phyloP scores from a whole-genome alignment of 495 filamentous ascomycete species.

The Physcia stellaris region DNA sequence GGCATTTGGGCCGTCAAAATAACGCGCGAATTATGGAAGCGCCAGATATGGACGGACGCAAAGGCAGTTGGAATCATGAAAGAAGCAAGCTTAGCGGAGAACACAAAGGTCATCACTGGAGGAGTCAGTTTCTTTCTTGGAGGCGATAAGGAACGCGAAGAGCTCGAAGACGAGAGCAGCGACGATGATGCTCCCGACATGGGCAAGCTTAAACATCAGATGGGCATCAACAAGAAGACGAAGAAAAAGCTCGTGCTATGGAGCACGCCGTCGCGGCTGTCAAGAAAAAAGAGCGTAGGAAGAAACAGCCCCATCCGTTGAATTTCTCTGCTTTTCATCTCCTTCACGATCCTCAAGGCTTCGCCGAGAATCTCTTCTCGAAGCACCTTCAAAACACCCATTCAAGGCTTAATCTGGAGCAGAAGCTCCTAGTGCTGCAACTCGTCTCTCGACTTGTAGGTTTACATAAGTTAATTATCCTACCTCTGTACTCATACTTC shows the following conservation, averaged over 20 bases:
- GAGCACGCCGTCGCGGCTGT: constrained; percentile 66
- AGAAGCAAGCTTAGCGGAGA: constrained; percentile 66
- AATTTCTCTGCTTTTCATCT: constrained; percentile 99
- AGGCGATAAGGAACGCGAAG: constrained; percentile 86
- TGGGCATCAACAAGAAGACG: constrained; percentile 87
- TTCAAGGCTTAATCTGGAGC: constrained; percentile 78
- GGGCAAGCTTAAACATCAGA: constrained; percentile 66
- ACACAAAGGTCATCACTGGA: constrained; percentile 78
- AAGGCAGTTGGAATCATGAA: constrained; percentile 92
- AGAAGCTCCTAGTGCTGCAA: constrained; percentile 76
- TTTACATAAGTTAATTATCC: constrained; percentile 76
- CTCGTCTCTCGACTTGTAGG: constrained; percentile 83
- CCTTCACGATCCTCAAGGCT: constrained; percentile 88
- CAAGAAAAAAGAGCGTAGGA: constrained; percentile 75
- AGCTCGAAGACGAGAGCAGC: constrained; percentile 76
- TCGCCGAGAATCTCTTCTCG: constrained; percentile 78
- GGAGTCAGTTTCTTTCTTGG: constrained; percentile 92
- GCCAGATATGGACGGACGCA: constrained; percentile 77
- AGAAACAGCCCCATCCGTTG: constrained; percentile 68
- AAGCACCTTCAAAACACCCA: constrained; percentile 83
- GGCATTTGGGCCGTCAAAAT: constrained; percentile 90
- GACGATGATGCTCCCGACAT: constrained; percentile 71
- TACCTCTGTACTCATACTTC: constrained; percentile 78
- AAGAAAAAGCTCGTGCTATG: constrained; percentile 66
- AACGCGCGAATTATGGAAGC: constrained; percentile 75